These are phyloP conservation scores for Stenocarpella maydis DNA, from an alignment of 2,329 filamentous ascomycete species.

Conservation along the genomic window DNA sequence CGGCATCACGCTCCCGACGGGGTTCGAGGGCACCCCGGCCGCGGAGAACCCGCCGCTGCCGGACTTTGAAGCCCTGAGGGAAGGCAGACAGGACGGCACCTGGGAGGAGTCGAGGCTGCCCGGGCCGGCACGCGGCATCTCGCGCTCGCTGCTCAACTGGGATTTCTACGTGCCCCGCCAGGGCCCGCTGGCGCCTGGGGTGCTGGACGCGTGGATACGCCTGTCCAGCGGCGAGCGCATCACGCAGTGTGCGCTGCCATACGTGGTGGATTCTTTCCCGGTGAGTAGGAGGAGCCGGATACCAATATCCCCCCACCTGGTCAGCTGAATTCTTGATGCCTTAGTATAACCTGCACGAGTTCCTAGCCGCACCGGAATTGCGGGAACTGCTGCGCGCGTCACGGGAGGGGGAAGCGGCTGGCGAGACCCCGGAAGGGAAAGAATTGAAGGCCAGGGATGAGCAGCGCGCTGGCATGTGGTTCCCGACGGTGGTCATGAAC, in stretches of 20 bases:
- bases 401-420: background rate
- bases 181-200: conserved; percentile 38
- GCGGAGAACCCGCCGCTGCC: background rate
- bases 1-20: conserved; percentile 38
- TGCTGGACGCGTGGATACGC: conserved; percentile 73
- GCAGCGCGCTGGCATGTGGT: conserved; percentile 62
- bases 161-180: conserved; percentile 43
- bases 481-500: conserved; percentile 78
- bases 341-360: conserved; percentile 37
- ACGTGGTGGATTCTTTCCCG: conserved; percentile 56
- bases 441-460: background rate
- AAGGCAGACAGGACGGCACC: background rate
- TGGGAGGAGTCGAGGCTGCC: conserved; percentile 20
- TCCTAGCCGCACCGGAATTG: conserved; percentile 17
- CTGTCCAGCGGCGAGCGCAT: conserved; percentile 67
- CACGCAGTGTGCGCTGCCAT: conserved; percentile 70
- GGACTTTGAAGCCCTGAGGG: background rate
- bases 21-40: background rate
- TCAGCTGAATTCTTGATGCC: background rate
- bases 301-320: accelerated
- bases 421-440: background rate
- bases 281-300: background rate
- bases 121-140: background rate
- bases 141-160: conserved; percentile 42
- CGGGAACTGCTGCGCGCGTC: conserved; percentile 16